phyloP scores from a whole-genome alignment of 345 rosid genomes.

The Melastoma malabathricum region DNA sequence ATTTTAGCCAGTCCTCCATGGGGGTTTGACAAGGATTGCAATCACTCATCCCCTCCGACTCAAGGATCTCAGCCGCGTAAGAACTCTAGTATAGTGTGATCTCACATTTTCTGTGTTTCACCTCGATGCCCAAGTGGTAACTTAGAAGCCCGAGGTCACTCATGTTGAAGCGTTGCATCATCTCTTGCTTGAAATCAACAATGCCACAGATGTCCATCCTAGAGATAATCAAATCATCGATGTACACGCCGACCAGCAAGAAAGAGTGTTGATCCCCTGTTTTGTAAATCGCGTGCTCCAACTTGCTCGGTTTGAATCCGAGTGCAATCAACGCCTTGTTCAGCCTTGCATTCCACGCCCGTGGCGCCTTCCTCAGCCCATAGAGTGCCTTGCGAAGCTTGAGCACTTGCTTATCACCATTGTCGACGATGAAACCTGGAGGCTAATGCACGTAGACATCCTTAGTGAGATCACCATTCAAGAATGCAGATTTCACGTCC shows the following conservation, averaged over 20 bases:
- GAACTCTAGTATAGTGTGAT: background rate
- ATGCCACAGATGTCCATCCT: background rate
- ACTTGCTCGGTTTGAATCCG: background rate
- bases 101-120: background rate
- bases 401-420: background rate
- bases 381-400: background rate
- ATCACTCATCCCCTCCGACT: background rate
- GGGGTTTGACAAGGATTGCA: background rate
- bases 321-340: background rate
- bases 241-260: conserved; percentile 2
- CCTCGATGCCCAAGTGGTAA: background rate
- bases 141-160: conserved; percentile 2
- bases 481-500: conserved; percentile 7
- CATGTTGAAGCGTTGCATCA: conserved; percentile 1
- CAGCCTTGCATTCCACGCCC: background rate
- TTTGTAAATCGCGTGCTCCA: background rate
- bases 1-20: conserved; percentile 1
- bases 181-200: background rate
- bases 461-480: conserved; percentile 3
- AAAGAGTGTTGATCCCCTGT: no score
- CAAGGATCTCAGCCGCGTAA: background rate
- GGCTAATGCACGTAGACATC: conserved; percentile 3
- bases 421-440: background rate
- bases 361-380: background rate
- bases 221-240: conserved; percentile 1